phyloP scores from a whole-genome alignment of 148 eudicot genomes.

The Pouteria glomerata region DNA sequence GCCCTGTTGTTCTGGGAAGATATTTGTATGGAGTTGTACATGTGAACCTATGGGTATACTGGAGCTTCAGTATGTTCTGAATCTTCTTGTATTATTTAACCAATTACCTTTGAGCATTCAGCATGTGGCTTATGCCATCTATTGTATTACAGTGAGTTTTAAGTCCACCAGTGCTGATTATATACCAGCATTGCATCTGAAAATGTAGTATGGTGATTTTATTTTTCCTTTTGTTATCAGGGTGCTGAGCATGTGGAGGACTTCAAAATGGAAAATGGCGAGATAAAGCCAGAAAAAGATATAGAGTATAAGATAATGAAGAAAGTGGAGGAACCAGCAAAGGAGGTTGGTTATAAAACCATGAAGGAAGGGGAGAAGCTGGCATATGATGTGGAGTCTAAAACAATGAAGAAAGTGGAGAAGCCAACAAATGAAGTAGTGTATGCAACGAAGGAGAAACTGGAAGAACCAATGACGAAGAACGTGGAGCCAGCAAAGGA shows the following conservation, averaged over 20 bases:
- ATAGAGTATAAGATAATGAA: constrained; percentile 16
- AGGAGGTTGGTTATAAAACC: constrained; percentile 19
- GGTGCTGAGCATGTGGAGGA: constrained; percentile 23
- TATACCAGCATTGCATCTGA: not conserved
- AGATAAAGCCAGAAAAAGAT: constrained; percentile 15
- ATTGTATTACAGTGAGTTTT: constrained; percentile 2
- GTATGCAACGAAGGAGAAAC: constrained; percentile 9
- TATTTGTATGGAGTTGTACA: not conserved
- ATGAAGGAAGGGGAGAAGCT: constrained; percentile 3
- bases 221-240: constrained; percentile 12
- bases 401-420: constrained; percentile 5
- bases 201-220: not conserved
- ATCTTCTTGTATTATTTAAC: not conserved
- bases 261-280: constrained; percentile 13
- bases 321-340: constrained; percentile 26
- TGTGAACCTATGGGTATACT: not conserved
- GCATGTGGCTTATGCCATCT: not conserved
- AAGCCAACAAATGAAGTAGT: constrained; percentile 10
- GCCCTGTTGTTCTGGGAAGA: not conserved
- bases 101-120: not conserved
- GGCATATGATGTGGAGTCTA: constrained; percentile 13
- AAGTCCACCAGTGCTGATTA: not conserved
- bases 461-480: constrained; percentile 17
- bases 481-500: constrained; percentile 15
- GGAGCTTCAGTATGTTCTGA: not conserved